Conservation (phyloP, 495 filamentous ascomycete genomes). For the Hamigera avellanea region DNA sequence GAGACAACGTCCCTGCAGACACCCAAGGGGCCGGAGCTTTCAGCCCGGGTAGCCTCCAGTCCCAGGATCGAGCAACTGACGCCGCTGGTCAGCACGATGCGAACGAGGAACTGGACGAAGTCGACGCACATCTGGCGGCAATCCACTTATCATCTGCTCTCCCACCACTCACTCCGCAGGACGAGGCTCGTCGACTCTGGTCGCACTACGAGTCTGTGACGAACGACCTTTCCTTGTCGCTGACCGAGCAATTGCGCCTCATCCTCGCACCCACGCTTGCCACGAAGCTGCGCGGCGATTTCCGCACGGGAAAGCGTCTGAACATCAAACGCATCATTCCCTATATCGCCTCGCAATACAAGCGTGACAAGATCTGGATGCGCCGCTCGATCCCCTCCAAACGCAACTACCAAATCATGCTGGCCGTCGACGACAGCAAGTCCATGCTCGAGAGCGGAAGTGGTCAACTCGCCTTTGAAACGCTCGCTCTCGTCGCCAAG, state of each 20-base stretch:
- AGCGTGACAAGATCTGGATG: slow-evolving; percentile 99
- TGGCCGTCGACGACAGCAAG: slow-evolving; percentile 91
- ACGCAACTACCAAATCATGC: slow-evolving; percentile 89
- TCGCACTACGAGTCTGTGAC: slow-evolving; percentile 71
- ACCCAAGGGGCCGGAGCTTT: slow-evolving; percentile 31
- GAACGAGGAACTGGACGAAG: slow-evolving; percentile 54
- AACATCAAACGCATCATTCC: slow-evolving; percentile 99
- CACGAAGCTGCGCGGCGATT: slow-evolving; percentile 92
- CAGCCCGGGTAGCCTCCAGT: slow-evolving; percentile 26
- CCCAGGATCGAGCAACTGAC: slow-evolving; percentile 19
- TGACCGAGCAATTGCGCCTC: slow-evolving; percentile 89
- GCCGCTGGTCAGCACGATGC: slow-evolving; percentile 29
- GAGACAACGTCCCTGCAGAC: slow-evolving; percentile 21
- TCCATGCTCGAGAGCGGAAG: slow-evolving; percentile 73
- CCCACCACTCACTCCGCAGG: slow-evolving; percentile 27
- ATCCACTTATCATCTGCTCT: slow-evolving; percentile 50
- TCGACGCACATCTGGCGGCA: slow-evolving; percentile 60
- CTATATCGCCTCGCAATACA: slow-evolving; percentile 94
- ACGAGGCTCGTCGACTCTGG: slow-evolving; percentile 74
- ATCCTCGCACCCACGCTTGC: slow-evolving; percentile 91
- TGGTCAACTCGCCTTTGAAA: slow-evolving; percentile 73
- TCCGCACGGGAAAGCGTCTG: slow-evolving; percentile 93
- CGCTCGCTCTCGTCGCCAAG: slow-evolving; percentile 77
- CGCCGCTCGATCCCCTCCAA: slow-evolving; percentile 81
- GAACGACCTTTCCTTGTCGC: slow-evolving; percentile 68